A percentile compares a stretch with the other conserved stretches of the same genome.
Evolutionary conservation across 1,284 basidiomycete species (phyloP).

Genomic region (Xerocomus amazonicus): DNA sequence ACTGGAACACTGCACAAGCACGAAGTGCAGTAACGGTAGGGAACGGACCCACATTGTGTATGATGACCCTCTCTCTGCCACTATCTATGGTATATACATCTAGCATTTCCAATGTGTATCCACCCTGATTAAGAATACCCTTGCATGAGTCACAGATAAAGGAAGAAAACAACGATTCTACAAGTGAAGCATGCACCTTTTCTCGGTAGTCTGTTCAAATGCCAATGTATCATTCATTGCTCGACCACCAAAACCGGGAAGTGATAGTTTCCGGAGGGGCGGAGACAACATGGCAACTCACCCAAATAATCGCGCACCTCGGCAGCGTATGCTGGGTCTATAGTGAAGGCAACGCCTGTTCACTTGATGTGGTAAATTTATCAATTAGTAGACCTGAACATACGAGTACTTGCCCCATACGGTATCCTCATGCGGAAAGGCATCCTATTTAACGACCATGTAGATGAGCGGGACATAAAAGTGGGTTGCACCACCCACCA

Average conservation of each 20-base stretch:
- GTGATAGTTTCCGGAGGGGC: not conserved
- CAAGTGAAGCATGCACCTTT: constrained; percentile 50
- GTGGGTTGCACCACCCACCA: constrained; percentile 39
- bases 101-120: constrained; percentile 52
- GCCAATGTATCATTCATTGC: not conserved
- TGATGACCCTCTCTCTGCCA: constrained; percentile 44
- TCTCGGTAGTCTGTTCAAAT: constrained; percentile 66
- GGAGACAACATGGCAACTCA: constrained; percentile 26
- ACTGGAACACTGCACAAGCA: not conserved
- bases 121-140: constrained; percentile 39
- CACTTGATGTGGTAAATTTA: not conserved
- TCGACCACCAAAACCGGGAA: not conserved
- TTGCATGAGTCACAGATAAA: not conserved
- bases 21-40: not conserved
- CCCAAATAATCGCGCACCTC: constrained; percentile 83
- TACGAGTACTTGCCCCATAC: constrained; percentile 66
- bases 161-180: not conserved
- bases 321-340: constrained; percentile 67
- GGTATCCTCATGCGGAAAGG: constrained; percentile 72
- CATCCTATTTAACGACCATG: constrained; percentile 44
- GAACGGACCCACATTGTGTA: constrained; percentile 35
- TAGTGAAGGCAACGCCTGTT: constrained; percentile 75
- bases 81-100: constrained; percentile 48
- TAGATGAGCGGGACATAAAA: not conserved
- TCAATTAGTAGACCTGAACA: not conserved